Evolutionary conservation across 495 filamentous ascomycete species (phyloP), one percentile per base, ranked within the genome.

Genomic region (Penicillium salamii): DNA sequence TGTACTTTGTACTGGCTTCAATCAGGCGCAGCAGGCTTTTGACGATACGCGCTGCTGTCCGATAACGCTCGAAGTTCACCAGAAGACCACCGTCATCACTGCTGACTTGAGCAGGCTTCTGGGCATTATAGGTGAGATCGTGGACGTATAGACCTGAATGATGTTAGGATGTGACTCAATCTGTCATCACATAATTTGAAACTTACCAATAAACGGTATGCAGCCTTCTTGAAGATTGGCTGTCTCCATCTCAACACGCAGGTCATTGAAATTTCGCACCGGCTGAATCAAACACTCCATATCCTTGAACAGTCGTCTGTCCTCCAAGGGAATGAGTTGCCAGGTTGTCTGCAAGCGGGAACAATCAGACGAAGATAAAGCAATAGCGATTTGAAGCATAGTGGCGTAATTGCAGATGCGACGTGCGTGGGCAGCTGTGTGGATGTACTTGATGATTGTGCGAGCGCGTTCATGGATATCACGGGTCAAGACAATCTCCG

Each of bases 11-110:
- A 66, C 90, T 96, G n/a, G 90, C 87, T 61, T 98, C 93, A 28
- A 97, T 84, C 26, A 97, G 70, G 21, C 92, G 80, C 41, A 97
- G 78, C 38, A 99, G 75, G 57, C 83, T 92, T 76, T 99, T 97
- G 49, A 97, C 88, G 49, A 97, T 89, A n/a, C 81, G 79, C 2
- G 95, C 95, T 20, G 90, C 83, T 14, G 87, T 90, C 21, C 92
- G 87, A 62, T 91, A 92, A 46, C 91, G 84, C 69, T 97, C 95
- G 63, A 97, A 97, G 63, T 99, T 99, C 50, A 97, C 82, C 41
- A 99, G 71, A 21, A 88, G 81, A 53, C 90, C 87, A 19, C 74
- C 72, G 17, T 64, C 56, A 13, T 78, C 79, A 12, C 79, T 80
- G 44, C 80, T 75, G 52, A 82, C 57, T 71, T 87, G 47, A 60